Evolutionary conservation across 345 rosid genomes (phyloP), one percentile per base, ranked within the genome.

Genomic region (Brassica incana): DNA sequence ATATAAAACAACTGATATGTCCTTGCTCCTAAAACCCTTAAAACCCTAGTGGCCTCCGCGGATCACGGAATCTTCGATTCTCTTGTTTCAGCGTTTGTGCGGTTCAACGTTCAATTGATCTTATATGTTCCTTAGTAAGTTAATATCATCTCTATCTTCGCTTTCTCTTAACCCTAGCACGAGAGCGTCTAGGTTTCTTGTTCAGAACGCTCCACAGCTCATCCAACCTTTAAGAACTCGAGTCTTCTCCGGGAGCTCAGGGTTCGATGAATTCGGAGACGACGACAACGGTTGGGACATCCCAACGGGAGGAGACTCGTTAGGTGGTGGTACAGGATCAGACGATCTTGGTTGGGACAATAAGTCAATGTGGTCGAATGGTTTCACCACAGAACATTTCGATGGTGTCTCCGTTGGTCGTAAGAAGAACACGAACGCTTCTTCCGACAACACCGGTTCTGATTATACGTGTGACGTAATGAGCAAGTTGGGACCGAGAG

Each of bases 311-410:
- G 85, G 86, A 62, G 85, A 84, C 35, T 80, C 89, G 4, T 81
- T 69, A 63, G 83, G 78, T 50, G 85, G 67, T 66, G 86, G 68
- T 64, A 67, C 71, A 32, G 80, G 77, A 60, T 80, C 88, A 7
- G 85, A 84, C 70, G 89, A 85, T 69, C 80, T 81, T 18, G 92
- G 85, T 25, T 95, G 98, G 99, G 97, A 84, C 54, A 76, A 84
- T 2, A 88, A 81, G 73, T 90, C 98, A 6, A 91, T 91, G 58
- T 93, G 98, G 99, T 93, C 99, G 1, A 90, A 87, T 20, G 96
- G 99, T 76, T 66, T 93, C 78, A 91, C 97, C 7, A 88, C 85
- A 78, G 98, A 90, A 56, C 96, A 95, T 81, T 95, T 91, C 72
- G 92, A 95, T 62, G 98, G 99, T 52, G 86, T 84, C 74, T 71